Percentiles rank a stretch among this genome's conserved stretches.
Evolutionary conservation across 768 basidiomycete species (phyloP).

Genomic region (Boletus reticulatus): DNA sequence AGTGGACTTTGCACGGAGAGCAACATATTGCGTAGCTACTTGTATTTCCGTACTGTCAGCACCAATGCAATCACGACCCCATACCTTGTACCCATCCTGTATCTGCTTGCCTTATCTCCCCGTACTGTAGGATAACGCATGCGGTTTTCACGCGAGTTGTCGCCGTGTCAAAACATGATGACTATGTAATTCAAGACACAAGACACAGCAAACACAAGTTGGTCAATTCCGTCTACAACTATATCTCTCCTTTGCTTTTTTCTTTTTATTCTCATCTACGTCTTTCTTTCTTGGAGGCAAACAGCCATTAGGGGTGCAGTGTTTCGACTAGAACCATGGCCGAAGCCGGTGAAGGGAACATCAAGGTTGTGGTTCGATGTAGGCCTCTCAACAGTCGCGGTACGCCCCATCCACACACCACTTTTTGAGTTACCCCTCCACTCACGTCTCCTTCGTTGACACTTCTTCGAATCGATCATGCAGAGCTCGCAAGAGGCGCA

Average conservation of each 20-base stretch:
- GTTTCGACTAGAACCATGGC: slow-evolving; percentile 47
- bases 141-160: slow-evolving; percentile 20
- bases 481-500: slow-evolving; percentile 92
- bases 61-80: neutral
- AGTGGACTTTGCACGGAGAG: slow-evolving; percentile 1
- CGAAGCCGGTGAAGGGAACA: slow-evolving; percentile 82
- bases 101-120: neutral
- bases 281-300: slow-evolving; percentile 14
- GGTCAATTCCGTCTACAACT: slow-evolving; percentile 5
- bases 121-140: slow-evolving; percentile 6
- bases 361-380: slow-evolving; percentile 94
- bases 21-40: neutral
- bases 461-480: slow-evolving; percentile 6
- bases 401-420: slow-evolving; percentile 37
- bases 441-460: neutral
- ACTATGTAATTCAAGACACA: neutral
- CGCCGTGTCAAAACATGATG: slow-evolving; percentile 13
- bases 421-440: neutral
- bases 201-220: slow-evolving; percentile 2
- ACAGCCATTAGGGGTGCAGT: slow-evolving; percentile 9
- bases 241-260: slow-evolving; percentile 4
- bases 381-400: slow-evolving; percentile 94
- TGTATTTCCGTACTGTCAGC: neutral
- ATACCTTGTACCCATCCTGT: neutral
- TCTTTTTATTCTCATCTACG: slow-evolving; percentile 3